Evolutionary conservation across 2,329 filamentous ascomycete species (phyloP).

Genomic region (Phoma herbarum): DNA sequence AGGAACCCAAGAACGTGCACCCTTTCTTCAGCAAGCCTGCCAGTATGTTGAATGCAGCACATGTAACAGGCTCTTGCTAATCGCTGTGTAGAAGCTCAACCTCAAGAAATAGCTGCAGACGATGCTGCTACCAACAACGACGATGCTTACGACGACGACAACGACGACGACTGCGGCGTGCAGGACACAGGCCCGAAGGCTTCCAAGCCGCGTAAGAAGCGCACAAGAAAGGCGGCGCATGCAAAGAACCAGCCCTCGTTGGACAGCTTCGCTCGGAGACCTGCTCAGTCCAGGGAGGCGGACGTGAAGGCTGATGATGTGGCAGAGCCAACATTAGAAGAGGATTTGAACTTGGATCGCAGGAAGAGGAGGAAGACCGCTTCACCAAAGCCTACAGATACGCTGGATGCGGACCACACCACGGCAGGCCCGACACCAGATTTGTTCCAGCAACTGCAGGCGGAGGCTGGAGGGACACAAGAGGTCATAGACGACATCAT

Average conservation of each 20-base stretch:
- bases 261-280: conserved; percentile 37
- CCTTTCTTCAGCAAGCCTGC: conserved; percentile 50
- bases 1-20: conserved; percentile 47
- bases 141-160: conserved; percentile 31
- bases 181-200: conserved; percentile 27
- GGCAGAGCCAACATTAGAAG: conserved; percentile 31
- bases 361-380: conserved; percentile 53
- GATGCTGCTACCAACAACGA: conserved; percentile 11
- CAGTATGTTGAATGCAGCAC: conserved; percentile 27
- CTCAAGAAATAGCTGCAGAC: conserved; percentile 19
- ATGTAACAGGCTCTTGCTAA: conserved; percentile 7
- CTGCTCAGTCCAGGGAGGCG: conserved; percentile 7
- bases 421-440: conserved; percentile 18
- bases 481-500: conserved; percentile 18
- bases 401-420: neutral
- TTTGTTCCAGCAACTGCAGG: conserved; percentile 44
- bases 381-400: conserved; percentile 32
- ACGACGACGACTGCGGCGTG: conserved; percentile 33
- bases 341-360: conserved; percentile 42
- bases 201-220: conserved; percentile 34
- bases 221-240: conserved; percentile 29
- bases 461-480: conserved; percentile 28
- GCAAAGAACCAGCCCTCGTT: conserved; percentile 40
- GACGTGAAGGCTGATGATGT: conserved; percentile 1
- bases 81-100: conserved; percentile 24